Evolutionary conservation across 1,284 basidiomycete genomes (phyloP).

Genomic region (Cerioporus squamosus): DNA sequence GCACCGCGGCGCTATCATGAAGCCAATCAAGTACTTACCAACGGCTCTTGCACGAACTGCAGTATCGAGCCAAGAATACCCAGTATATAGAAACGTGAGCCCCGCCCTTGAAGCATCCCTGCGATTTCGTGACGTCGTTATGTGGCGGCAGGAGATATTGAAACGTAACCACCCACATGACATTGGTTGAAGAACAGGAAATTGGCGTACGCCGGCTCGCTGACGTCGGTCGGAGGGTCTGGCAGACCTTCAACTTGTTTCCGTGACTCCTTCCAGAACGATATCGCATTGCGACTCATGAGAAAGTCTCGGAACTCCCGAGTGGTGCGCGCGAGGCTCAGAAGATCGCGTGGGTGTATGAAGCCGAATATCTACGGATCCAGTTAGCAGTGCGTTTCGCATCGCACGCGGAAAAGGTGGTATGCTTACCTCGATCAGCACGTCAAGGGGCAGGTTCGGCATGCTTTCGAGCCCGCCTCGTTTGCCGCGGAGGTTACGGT

Average conservation of each 20-base stretch:
- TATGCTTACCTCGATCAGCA: conserved; percentile 23
- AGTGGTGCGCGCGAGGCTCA: conserved; percentile 20
- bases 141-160: too few species aligned
- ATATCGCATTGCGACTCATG: conserved; percentile 11
- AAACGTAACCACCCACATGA: conserved; percentile 1
- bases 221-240: conserved; percentile 12
- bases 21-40: neutral
- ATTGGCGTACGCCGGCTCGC: conserved; percentile 20
- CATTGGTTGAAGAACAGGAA: conserved; percentile 19
- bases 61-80: neutral
- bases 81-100: neutral
- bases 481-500: conserved; percentile 10
- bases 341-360: conserved; percentile 21
- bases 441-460: conserved; percentile 30
- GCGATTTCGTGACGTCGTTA: too few species aligned
- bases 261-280: conserved; percentile 17
- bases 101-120: conserved; percentile 4
- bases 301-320: conserved; percentile 16
- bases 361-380: conserved; percentile 15
- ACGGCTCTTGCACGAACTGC: neutral
- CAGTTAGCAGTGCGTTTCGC: too few species aligned
- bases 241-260: conserved; percentile 12
- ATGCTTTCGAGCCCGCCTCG: conserved; percentile 20
- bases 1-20: neutral
- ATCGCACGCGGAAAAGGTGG: too few species aligned